Percentiles rank a stretch among this genome's conserved stretches.
Evolutionary conservation across 106 monocot species (phyloP).

Genomic region (Dendrobium catenatum): DNA sequence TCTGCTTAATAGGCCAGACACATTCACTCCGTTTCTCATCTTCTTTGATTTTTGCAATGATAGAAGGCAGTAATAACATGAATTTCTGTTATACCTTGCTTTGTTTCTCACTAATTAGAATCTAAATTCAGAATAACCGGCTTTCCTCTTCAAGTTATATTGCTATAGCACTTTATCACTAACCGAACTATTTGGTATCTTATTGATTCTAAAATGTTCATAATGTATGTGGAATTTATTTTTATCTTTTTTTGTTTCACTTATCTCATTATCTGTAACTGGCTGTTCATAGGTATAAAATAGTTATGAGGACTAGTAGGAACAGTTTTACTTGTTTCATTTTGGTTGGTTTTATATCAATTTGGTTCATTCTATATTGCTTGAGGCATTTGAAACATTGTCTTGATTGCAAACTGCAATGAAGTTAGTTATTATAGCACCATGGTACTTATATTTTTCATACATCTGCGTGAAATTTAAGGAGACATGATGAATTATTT

Average conservation of each 20-base stretch:
- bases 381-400: background rate
- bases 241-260: background rate
- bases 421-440: background rate
- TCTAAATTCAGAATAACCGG: background rate
- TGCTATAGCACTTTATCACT: background rate
- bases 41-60: background rate
- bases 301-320: background rate
- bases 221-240: background rate
- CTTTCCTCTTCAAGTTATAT: background rate
- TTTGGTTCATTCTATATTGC: background rate
- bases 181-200: background rate
- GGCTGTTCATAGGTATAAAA: background rate
- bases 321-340: background rate
- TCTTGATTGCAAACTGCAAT: background rate
- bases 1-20: background rate
- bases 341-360: background rate
- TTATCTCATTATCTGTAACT: background rate
- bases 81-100: background rate
- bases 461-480: background rate
- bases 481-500: background rate
- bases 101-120: background rate
- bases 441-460: background rate
- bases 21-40: background rate
- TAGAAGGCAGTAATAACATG: background rate
- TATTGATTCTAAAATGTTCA: background rate